Evolutionary conservation across 768 basidiomycete genomes (phyloP).

Genomic region (Lyophyllum decastes): DNA sequence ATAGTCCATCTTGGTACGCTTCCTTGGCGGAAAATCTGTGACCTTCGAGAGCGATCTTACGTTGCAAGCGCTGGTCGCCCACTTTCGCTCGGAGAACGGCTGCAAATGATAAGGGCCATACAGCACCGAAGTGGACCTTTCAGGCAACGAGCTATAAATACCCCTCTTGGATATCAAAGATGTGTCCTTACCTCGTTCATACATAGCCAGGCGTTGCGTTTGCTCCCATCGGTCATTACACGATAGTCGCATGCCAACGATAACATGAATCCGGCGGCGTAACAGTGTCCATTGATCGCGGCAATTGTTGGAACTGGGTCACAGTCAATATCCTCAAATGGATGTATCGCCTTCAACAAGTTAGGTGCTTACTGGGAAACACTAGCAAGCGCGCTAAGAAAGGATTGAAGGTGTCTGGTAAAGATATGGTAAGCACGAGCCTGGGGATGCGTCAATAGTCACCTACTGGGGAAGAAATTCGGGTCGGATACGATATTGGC

Average conservation of each 20-base stretch:
- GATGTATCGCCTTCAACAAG: not conserved
- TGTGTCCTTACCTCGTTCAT: slow-evolving; percentile 80
- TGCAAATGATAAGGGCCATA: slow-evolving; percentile 73
- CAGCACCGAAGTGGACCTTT: slow-evolving; percentile 83
- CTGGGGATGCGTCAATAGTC: slow-evolving; percentile 5
- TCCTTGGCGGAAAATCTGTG: slow-evolving; percentile 77
- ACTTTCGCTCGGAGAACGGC: slow-evolving; percentile 67
- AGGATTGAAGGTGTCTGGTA: slow-evolving; percentile 72
- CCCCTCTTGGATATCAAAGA: not conserved
- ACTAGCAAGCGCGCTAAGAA: slow-evolving; percentile 66
- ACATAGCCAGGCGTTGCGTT: slow-evolving; percentile 79
- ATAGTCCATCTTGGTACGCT: slow-evolving; percentile 61
- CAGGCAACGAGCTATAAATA: not conserved
- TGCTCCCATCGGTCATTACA: slow-evolving; percentile 81
- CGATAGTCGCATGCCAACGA: slow-evolving; percentile 86
- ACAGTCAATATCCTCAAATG: not conserved
- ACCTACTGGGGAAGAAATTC: slow-evolving; percentile 66
- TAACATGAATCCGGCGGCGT: slow-evolving; percentile 81
- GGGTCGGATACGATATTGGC: slow-evolving; percentile 50
- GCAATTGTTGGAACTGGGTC: slow-evolving; percentile 72
- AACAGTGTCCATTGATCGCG: slow-evolving; percentile 84
- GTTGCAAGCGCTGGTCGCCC: slow-evolving; percentile 54
- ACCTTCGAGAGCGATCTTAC: slow-evolving; percentile 80
- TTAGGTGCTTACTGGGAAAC: slow-evolving; percentile 64
- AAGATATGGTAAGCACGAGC: slow-evolving; percentile 6